A percentile compares a stretch with the other conserved stretches of the same genome.
phyloP scores from a whole-genome alignment of 768 basidiomycete genomes.

The Hortiboletus campestris region DNA sequence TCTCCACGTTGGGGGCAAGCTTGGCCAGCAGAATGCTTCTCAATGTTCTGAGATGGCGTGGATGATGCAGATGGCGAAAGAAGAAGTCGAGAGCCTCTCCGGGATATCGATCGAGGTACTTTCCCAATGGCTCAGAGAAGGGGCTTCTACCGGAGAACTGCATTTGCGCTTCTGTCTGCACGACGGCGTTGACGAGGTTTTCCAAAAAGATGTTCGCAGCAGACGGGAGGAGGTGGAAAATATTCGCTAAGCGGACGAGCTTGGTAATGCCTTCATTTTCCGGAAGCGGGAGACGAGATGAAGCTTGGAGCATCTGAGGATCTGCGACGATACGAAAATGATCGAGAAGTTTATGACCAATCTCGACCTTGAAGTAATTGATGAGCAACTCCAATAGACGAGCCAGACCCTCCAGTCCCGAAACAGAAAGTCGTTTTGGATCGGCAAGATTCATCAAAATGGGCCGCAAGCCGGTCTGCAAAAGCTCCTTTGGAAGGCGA shows the following conservation, averaged over 20 bases:
- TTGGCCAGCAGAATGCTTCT: constrained; percentile 79
- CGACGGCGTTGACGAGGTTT: constrained; percentile 80
- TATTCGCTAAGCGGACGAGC: constrained; percentile 92
- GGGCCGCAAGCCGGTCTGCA: constrained; percentile 93
- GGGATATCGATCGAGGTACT: constrained; percentile 90
- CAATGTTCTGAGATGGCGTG: constrained; percentile 78
- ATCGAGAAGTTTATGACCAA: constrained; percentile 94
- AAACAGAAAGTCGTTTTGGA: constrained; percentile 88
- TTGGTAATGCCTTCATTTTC: constrained; percentile 93
- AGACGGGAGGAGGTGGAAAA: constrained; percentile 93
- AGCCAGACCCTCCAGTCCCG: constrained; percentile 90
- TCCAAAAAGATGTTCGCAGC: constrained; percentile 92
- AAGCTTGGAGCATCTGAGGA: constrained; percentile 76
- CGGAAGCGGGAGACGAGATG: constrained; percentile 73
- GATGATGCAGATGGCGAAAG: constrained; percentile 71
- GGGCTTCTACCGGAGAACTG: constrained; percentile 88
- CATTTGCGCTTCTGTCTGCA: constrained; percentile 89
- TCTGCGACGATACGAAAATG: constrained; percentile 94
- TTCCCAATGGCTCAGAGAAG: constrained; percentile 89
- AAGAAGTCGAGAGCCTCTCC: constrained; percentile 84
- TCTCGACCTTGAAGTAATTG: constrained; percentile 99
- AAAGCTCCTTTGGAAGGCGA: constrained; percentile 89
- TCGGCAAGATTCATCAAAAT: constrained; percentile 98
- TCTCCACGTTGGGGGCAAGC: constrained; percentile 72
- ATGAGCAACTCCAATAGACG: constrained; percentile 90